Evolutionary conservation across 306 rosid genomes (phyloP).

Genomic region (Sindora glabra): DNA sequence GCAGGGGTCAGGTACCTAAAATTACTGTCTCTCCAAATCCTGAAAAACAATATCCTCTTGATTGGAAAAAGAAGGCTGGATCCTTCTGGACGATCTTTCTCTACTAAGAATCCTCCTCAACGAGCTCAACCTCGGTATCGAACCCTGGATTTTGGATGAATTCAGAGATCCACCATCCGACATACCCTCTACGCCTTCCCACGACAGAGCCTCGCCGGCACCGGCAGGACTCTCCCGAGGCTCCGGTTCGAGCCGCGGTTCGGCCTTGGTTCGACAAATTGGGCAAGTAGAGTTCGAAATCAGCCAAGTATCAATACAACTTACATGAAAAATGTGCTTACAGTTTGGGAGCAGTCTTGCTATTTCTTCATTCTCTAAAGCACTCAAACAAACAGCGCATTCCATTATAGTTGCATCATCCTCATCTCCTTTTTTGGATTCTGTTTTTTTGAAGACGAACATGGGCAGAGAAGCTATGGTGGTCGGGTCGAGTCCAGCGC

Average conservation of each 20-base stretch:
- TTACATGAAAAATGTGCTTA: conserved; percentile 50
- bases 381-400: conserved; percentile 55
- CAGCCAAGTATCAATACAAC: conserved; percentile 59
- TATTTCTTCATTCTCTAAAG: conserved; percentile 32
- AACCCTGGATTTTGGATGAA: conserved; percentile 22
- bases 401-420: background rate
- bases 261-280: conserved; percentile 43
- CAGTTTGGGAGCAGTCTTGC: conserved; percentile 48
- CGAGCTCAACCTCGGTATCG: conserved; percentile 37
- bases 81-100: conserved; percentile 38
- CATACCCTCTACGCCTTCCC: conserved; percentile 34
- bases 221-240: conserved; percentile 39
- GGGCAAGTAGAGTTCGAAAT: conserved; percentile 48
- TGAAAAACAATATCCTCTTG: conserved; percentile 2
- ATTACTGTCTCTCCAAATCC: conserved; percentile 53
- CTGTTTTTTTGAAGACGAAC: conserved; percentile 15
- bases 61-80: conserved; percentile 23
- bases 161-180: conserved; percentile 5
- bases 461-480: conserved; percentile 38
- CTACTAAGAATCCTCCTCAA: conserved; percentile 45
- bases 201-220: too few species aligned
- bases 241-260: conserved; percentile 26
- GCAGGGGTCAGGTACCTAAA: background rate
- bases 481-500: conserved; percentile 32
- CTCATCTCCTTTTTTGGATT: background rate